These are phyloP conservation scores for Saccharomycopsis sp. DNA, from an alignment of 805 yeast genomes.

Conservation along the genomic window DNA sequence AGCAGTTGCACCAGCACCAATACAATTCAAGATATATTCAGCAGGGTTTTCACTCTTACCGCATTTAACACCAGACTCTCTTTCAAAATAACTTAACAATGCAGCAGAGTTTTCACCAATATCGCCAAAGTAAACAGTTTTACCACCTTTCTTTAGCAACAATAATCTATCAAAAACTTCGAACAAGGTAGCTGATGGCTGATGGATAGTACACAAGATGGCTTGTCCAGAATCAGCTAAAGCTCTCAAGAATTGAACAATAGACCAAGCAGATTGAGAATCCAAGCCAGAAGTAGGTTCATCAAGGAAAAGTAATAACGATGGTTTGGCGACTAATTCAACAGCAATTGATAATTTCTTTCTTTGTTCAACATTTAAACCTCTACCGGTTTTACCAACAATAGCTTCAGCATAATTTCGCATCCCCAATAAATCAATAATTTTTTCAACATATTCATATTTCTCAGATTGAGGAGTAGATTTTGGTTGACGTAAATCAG, in stretches of 20 bases:
- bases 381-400: slow-evolving; percentile 40
- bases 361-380: slow-evolving; percentile 49
- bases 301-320: slow-evolving; percentile 46
- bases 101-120: slow-evolving; percentile 49
- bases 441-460: slow-evolving; percentile 44
- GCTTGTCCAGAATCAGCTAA: slow-evolving; percentile 44
- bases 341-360: slow-evolving; percentile 50
- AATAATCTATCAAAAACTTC: slow-evolving; percentile 42
- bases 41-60: slow-evolving; percentile 56
- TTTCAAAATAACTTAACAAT: slow-evolving; percentile 55
- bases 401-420: slow-evolving; percentile 46
- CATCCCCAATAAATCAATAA: slow-evolving; percentile 47
- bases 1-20: slow-evolving; percentile 73
- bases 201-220: slow-evolving; percentile 50
- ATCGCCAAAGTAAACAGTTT: slow-evolving; percentile 56
- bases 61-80: slow-evolving; percentile 59
- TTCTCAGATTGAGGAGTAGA: slow-evolving; percentile 37
- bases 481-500: slow-evolving; percentile 40
- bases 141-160: slow-evolving; percentile 44
- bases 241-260: slow-evolving; percentile 37
- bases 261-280: slow-evolving; percentile 49
- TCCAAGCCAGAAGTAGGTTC: slow-evolving; percentile 59
- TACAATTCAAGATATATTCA: slow-evolving; percentile 62
- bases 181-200: slow-evolving; percentile 46
- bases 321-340: slow-evolving; percentile 49